Percentiles rank a stretch among this genome's conserved stretches.
Evolutionary conservation across 495 filamentous ascomycete genomes (phyloP).

Genomic region (Daldinia childiae): DNA sequence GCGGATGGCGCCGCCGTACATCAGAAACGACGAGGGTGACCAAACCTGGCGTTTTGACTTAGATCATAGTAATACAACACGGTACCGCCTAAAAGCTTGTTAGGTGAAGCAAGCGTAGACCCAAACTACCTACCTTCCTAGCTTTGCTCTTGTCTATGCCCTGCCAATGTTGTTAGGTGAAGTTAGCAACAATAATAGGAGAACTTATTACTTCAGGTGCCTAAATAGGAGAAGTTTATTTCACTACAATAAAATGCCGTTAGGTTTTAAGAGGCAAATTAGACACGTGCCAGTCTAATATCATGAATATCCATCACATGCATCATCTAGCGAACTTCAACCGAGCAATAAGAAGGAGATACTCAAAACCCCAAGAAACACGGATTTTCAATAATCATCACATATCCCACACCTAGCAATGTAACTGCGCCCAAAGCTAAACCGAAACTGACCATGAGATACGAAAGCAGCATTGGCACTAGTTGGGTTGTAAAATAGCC

Average conservation of each 20-base stretch:
- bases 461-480: conserved; percentile 16
- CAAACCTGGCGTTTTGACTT: not conserved
- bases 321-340: not conserved
- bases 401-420: conserved; percentile 20
- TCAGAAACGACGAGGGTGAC: conserved; percentile 8
- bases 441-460: not conserved
- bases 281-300: conserved; percentile 1
- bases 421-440: conserved; percentile 21
- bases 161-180: not conserved
- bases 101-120: not conserved
- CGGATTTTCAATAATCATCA: not conserved
- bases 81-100: not conserved
- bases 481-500: not conserved
- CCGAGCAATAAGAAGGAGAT: not conserved
- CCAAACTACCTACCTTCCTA: not conserved
- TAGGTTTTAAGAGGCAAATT: not conserved
- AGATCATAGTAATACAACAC: not conserved
- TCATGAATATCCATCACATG: not conserved
- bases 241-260: not conserved
- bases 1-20: conserved; percentile 19
- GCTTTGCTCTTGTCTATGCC: not conserved
- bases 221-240: not conserved
- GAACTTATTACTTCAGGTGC: not conserved
- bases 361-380: conserved; percentile 5
- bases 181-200: not conserved